Base-by-base conservation (phyloP, 1,284 basidiomycete species). In the Apiotrichum montevideense region DNA sequence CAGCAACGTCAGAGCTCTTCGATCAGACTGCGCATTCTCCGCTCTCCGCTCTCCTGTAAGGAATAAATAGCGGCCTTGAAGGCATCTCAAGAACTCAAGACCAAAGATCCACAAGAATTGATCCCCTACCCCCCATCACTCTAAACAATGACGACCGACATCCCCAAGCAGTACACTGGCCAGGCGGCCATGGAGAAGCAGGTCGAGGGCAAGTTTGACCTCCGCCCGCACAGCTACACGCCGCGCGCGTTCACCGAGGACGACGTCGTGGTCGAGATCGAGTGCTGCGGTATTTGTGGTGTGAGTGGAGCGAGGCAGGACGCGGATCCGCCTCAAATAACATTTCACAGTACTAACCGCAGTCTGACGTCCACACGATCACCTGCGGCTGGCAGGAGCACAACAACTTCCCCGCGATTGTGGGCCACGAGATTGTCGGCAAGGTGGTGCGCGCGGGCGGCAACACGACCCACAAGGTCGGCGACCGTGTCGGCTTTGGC, bases 401-500 rank as follows among this genome's bases (percentile, higher is more conserved):
- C 50, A 42, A 53, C 21, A 41, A 57, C 21, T 61, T 52, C 37
- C 59, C 59, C 29, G 57, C 54, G 3, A 65, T 68, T 13, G 67
- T 75, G 9, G 80, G 80, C 13, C 80, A 81, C 69, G 80, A 81
- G 68, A 78, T 80, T 58, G 73, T 80, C 46, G 79, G 79, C 52
- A 66, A 61, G 29, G 79, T 76, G 37, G 67, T 73, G 15, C 62
- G 66, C 13, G 74, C 76, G 13, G 77, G 77, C 33, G 65, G 66
- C 55, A 73, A 73, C 57, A 70, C 79, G 65, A 75, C 79, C 64
- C 78, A 80, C 65, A 83, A 83, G 66, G 78, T 82, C 44, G 84
- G 84, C 51, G 82, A 86, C 67, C 77, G 83, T 14, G 85, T 82
- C 57, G 85, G 85, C 55, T 83, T 86, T 13, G 85, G 85, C 32